These are phyloP conservation scores for Kodamaea kakaduensis DNA, from an alignment of 805 yeast species.

Conservation along the genomic window DNA sequence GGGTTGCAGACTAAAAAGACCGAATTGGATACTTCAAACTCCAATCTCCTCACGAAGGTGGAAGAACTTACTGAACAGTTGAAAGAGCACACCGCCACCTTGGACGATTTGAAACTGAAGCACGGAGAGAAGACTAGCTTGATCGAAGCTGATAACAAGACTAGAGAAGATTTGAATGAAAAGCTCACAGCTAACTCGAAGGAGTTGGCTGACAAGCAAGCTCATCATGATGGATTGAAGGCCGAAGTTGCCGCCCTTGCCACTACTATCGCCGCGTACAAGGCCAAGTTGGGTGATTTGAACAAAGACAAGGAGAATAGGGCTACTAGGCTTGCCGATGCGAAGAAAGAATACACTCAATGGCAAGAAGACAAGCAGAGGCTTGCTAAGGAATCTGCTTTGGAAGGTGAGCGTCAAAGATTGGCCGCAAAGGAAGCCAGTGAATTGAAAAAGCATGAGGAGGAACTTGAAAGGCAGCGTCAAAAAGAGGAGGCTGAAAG, in stretches of 20 bases:
- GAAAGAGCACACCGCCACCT: constrained; percentile 33
- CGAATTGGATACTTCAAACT: constrained; percentile 35
- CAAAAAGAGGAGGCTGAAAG: constrained; percentile 15
- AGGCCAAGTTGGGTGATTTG: constrained; percentile 39
- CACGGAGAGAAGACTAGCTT: constrained; percentile 28
- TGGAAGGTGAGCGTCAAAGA: constrained; percentile 35
- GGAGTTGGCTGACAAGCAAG: constrained; percentile 34
- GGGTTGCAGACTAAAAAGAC: constrained; percentile 40
- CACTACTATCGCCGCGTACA: constrained; percentile 41
- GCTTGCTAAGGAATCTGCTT: constrained; percentile 35
- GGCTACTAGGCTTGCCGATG: constrained; percentile 34
- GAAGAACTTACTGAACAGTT: constrained; percentile 43
- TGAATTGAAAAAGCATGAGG: constrained; percentile 16
- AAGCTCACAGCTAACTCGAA: constrained; percentile 35
- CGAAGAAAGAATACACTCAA: constrained; percentile 33
- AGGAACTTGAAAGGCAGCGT: constrained; percentile 15
- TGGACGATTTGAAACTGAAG: constrained; percentile 30
- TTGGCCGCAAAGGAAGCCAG: constrained; percentile 37
- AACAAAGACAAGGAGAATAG: constrained; percentile 36
- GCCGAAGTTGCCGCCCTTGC: constrained; percentile 44
- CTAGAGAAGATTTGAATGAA: constrained; percentile 41
- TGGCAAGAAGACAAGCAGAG: constrained; percentile 47
- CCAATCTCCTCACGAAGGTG: constrained; percentile 33
- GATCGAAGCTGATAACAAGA: constrained; percentile 24
- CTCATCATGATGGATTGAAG: constrained; percentile 31